Percentiles rank a stretch among this genome's conserved stretches.
These are phyloP conservation scores for Ceratobasidium theobromae DNA, from an alignment of 1,284 basidiomycete species.

Conservation along the genomic window DNA sequence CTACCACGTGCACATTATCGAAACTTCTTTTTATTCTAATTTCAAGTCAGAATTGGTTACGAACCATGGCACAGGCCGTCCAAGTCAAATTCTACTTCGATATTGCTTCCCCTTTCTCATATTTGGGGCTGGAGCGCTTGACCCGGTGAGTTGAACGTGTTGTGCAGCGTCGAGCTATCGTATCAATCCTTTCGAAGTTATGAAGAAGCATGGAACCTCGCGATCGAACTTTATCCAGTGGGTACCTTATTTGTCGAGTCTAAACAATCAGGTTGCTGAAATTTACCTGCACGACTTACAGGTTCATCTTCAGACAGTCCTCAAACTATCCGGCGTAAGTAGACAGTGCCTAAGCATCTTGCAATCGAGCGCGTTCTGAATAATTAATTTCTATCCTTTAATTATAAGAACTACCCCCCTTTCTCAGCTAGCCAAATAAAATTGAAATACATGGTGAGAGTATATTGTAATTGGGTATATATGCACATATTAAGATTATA, in stretches of 20 bases:
- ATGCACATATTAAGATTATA: too few relatives aligned
- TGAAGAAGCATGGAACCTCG: constrained; percentile 1
- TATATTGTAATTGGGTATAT: background rate
- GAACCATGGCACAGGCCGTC: background rate
- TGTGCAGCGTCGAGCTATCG: background rate
- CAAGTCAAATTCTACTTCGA: constrained; percentile 12
- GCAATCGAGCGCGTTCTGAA: background rate
- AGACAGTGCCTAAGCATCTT: background rate
- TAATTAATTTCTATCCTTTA: background rate
- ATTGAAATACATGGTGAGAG: background rate
- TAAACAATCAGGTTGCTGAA: background rate
- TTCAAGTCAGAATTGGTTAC: background rate
- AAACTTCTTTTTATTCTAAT: background rate
- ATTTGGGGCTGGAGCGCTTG: constrained; percentile 10
- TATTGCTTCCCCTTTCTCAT: constrained; percentile 11
- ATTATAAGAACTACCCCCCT: constrained; percentile 8
- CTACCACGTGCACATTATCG: too few relatives aligned
- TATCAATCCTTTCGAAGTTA: background rate
- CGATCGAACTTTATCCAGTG: constrained; percentile 6
- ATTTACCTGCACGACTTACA: background rate
- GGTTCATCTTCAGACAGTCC: background rate
- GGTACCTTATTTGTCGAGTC: background rate
- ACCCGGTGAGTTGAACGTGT: background rate
- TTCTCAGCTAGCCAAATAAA: background rate
- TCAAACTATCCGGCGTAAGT: constrained; percentile 8